phyloP scores from a whole-genome alignment of 2,329 filamentous ascomycete species.

The Nigrograna mackinnonii region DNA sequence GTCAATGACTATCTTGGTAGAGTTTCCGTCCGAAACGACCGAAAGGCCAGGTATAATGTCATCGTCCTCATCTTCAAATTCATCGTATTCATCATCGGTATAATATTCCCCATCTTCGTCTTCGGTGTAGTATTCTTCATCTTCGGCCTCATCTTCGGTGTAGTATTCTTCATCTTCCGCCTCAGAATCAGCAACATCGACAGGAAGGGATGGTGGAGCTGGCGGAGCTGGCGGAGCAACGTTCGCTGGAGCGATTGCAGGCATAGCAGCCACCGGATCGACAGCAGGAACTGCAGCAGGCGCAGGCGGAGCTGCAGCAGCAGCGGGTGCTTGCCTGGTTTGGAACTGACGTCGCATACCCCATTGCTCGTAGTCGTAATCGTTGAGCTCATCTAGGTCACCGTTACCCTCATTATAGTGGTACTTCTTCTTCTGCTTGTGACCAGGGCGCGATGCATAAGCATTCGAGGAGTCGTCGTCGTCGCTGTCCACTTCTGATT shows the following conservation, averaged over 20 bases:
- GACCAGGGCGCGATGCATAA: no score
- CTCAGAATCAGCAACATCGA: no score
- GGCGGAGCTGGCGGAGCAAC: no score
- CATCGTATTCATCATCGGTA: not conserved
- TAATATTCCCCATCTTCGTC: not conserved
- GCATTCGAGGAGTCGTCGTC: no score
- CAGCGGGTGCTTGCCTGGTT: not conserved
- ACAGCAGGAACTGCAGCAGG: no score
- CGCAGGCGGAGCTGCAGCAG: not conserved
- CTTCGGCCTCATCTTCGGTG: no score
- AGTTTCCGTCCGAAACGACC: conserved; percentile 5
- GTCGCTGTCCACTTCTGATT: not conserved
- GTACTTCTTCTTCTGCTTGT: not conserved
- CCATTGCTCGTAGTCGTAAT: not conserved
- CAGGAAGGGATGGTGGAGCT: no score
- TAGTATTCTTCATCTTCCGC: no score
- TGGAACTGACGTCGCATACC: conserved; percentile 2
- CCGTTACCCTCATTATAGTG: not conserved
- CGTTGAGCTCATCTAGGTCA: not conserved
- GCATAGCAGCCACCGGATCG: no score
- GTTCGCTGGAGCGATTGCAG: no score
- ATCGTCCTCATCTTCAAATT: not conserved
- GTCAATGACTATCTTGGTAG: conserved; percentile 4
- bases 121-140: no score
- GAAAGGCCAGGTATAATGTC: not conserved